Evolutionary conservation across 2,329 filamentous ascomycete genomes (phyloP).

Genomic region (Claviceps fusiformis): DNA sequence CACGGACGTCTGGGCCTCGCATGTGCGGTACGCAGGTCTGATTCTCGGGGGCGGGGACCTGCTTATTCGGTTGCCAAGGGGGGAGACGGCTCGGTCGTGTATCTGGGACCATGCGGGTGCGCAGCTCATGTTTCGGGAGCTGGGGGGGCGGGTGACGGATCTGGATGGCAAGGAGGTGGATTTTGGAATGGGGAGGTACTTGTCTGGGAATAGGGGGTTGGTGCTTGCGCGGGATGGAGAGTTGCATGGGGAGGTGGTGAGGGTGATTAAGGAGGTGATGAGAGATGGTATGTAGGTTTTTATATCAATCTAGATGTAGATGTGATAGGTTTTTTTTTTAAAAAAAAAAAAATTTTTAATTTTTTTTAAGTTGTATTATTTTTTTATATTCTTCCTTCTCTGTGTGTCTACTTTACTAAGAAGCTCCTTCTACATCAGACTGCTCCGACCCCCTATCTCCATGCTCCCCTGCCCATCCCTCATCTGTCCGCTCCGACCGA

Average conservation of each 20-base stretch:
- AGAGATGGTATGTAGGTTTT: neutral
- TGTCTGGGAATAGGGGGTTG: conserved; percentile 21
- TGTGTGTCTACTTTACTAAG: too few relatives aligned
- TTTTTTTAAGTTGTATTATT: neutral
- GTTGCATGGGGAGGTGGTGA: conserved; percentile 28
- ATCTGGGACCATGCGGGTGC: conserved; percentile 45
- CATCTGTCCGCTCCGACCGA: conserved; percentile 89
- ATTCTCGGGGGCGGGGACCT: conserved; percentile 23
- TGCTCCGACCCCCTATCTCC: conserved; percentile 84
- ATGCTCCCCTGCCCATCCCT: conserved; percentile 80
- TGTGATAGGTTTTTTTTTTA: neutral
- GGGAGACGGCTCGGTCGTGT: conserved; percentile 12
- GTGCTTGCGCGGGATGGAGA: conserved; percentile 28
- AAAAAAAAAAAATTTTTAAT: too few relatives aligned
- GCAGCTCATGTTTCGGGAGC: conserved; percentile 42
- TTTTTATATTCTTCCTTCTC: too few relatives aligned
- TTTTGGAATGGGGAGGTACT: conserved; percentile 21
- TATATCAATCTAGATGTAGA: neutral
- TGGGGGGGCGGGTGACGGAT: conserved; percentile 40
- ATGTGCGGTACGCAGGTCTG: conserved; percentile 25
- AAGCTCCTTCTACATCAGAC: conserved; percentile 57
- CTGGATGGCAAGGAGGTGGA: conserved; percentile 23
- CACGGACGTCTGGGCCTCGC: conserved; percentile 26
- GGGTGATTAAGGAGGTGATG: conserved; percentile 10
- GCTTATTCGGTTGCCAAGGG: conserved; percentile 18